Base-by-base conservation (phyloP, 225 moss, liverwort and hornwort genomes). In the Asterella californica region DNA sequence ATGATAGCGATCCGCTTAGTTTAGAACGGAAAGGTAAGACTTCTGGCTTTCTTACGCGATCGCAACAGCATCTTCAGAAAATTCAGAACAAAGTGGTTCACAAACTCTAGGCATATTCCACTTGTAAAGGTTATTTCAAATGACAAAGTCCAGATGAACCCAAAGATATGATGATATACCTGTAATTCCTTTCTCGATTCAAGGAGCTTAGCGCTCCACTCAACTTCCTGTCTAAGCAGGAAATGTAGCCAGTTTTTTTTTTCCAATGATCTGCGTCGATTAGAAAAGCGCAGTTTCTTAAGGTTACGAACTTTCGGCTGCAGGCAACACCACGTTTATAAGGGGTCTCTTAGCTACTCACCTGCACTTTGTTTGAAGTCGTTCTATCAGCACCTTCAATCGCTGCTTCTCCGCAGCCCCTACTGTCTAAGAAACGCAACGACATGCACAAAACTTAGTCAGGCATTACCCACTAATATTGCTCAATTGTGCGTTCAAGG, bases 331-430 rank as follows among this genome's bases (percentile, higher is more conserved):
- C 33, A 32, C 14, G 4, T 32, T 11, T 1, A 33, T 0, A 30
- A 11, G 21, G 3, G 33, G 10, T 1, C 10, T 11, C 33, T 32
- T 65, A 18, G 24, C n/a, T 9, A 33, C 76, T 30, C 47, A 85
- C 85, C 79, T 79, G 79, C 30, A 78, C 18, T 50, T 74, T 47
- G 17, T 54, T 62, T 50, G 79, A 46, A 79, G 19, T 66, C 48
- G 29, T 61, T 78, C 8, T 27, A 85, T 54, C 27, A 73, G 72
- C 79, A 49, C 78, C 76, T 65, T 81, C 25, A 83, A 65, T 46
- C 24, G 65, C 61, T 80, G 80, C 63, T 83, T 74, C 67, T 74
- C 50, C 54, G 18, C 66, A n/a, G 80, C 77, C 18, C 37, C 55
- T 49, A 74, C 72, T 67, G 27, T 78, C 85, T 86, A 74, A n/a